Base-by-base conservation (phyloP, 345 rosid species). In the Salix udensis region DNA sequence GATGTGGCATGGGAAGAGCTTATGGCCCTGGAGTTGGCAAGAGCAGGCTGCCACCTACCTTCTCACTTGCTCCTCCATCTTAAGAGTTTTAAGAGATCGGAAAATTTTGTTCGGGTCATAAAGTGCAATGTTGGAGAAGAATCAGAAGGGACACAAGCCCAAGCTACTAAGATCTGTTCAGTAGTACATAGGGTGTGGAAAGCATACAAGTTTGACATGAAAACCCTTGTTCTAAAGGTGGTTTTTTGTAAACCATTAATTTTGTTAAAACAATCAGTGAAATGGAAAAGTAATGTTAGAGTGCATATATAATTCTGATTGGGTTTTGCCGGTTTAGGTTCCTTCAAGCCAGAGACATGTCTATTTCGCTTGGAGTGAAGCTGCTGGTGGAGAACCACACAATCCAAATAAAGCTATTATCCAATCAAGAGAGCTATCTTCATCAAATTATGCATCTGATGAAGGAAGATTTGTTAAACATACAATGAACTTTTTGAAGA, bases 1-100 rank as follows among this genome's bases (percentile, higher is more conserved):
- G 98, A 96, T 82, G 94, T 96, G 77, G 91, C 96, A 21, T 96
- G 98, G 98, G 96, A 92, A 80, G 93, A 91, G 76, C 88, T 96
- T 70, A 80, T 96, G 96, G 86, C 99, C n/a, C 74, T 96, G 86
- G 99, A 96, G 82, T 86, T 96, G 88, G 97, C 97, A 67, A 96
- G 92, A 88, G 96, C 93, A 34, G 96, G 98, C 75, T 78, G 78
- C 69, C 84, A 67, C 52, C 88, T 79, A 77, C 97, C 99, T 82
- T 93, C 99, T 71, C 93, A 89, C 82, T 80, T 96, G 86, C 89
- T 96, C 70, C 88, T 96, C 69, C 99, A 96, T 86, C 91, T 96
- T 64, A 93, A 92, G 87, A 86, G 64, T 73, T 96, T 91, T 76
- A 90, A 71, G 65, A 92, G 88, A 88, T 85, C 98, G n/a, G 98